Conservation (phyloP, 2,329 filamentous ascomycete species). For the Eutypella sp. region DNA sequence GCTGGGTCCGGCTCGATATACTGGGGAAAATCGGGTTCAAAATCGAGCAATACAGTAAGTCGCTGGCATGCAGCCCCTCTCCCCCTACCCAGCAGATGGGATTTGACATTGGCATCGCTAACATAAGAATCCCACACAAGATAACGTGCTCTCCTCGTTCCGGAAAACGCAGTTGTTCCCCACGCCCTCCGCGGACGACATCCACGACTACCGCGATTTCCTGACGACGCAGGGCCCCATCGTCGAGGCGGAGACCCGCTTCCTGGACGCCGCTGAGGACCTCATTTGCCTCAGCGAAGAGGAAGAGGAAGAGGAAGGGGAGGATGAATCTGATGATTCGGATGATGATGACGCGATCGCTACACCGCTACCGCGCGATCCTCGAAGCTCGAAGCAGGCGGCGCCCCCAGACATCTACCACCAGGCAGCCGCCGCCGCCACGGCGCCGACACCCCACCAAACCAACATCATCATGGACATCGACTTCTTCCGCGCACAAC, state of each 20-base stretch:
- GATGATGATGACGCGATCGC: constrained; percentile 10
- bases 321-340: constrained; percentile 14
- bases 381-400: constrained; percentile 5
- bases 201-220: constrained; percentile 47
- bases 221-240: constrained; percentile 51
- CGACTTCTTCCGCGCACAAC: constrained; percentile 9
- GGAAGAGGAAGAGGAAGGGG: constrained; percentile 15
- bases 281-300: constrained; percentile 39
- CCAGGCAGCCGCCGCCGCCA: constrained; percentile 9
- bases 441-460: constrained; percentile 5
- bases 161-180: constrained; percentile 45
- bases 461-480: constrained; percentile 7
- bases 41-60: constrained; percentile 62
- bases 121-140: constrained; percentile 27
- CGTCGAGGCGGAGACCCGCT: constrained; percentile 53
- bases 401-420: constrained; percentile 1
- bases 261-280: constrained; percentile 52
- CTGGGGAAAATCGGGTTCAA: constrained; percentile 61
- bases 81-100: not conserved
- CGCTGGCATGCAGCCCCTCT: constrained; percentile 1
- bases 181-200: constrained; percentile 45
- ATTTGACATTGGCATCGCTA: not conserved
- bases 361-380: constrained; percentile 12
- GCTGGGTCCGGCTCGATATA: constrained; percentile 56
- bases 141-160: constrained; percentile 56